phyloP scores from a whole-genome alignment of 495 filamentous ascomycete species.

The Penicillium egyptiacum region DNA sequence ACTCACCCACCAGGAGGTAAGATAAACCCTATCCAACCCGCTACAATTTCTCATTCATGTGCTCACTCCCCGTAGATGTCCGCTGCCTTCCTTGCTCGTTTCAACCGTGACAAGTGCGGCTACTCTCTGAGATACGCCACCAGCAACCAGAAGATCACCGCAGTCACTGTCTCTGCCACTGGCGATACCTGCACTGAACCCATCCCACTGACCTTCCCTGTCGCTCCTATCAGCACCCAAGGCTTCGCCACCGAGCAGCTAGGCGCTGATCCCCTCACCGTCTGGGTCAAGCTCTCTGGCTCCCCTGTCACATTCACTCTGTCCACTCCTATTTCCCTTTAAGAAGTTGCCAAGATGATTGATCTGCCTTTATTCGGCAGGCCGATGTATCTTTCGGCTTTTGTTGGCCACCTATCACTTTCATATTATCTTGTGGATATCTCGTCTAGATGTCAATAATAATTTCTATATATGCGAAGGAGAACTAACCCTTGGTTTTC shows the following conservation, averaged over 20 bases:
- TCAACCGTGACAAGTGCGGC: slow-evolving; percentile 54
- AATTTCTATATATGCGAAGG: slow-evolving; percentile 8
- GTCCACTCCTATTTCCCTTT: slow-evolving; percentile 45
- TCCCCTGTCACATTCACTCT: slow-evolving; percentile 53
- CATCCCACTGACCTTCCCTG: slow-evolving; percentile 60
- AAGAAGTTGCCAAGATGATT: slow-evolving; percentile 5
- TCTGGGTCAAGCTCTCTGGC: slow-evolving; percentile 58
- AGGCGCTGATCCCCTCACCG: slow-evolving; percentile 58
- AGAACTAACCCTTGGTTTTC: not conserved
- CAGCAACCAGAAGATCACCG: slow-evolving; percentile 46
- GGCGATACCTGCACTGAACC: slow-evolving; percentile 51
- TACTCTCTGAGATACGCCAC: slow-evolving; percentile 51
- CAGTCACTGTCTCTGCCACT: slow-evolving; percentile 51
- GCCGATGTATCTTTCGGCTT: not conserved
- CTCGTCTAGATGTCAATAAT: slow-evolving; percentile 10
- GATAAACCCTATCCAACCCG: not conserved
- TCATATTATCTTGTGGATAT: slow-evolving; percentile 6
- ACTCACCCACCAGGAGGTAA: slow-evolving; percentile 53
- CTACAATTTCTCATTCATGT: not conserved
- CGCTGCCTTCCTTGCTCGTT: slow-evolving; percentile 49
- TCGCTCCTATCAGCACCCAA: slow-evolving; percentile 37
- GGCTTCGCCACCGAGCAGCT: slow-evolving; percentile 55
- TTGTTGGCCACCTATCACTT: slow-evolving; percentile 1
- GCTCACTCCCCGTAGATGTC: slow-evolving; percentile 41
- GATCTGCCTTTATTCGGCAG: not conserved